Evolutionary conservation across 768 basidiomycete genomes (phyloP), one percentile per base, ranked within the genome.

Genomic region (Amanita pallidorosea): DNA sequence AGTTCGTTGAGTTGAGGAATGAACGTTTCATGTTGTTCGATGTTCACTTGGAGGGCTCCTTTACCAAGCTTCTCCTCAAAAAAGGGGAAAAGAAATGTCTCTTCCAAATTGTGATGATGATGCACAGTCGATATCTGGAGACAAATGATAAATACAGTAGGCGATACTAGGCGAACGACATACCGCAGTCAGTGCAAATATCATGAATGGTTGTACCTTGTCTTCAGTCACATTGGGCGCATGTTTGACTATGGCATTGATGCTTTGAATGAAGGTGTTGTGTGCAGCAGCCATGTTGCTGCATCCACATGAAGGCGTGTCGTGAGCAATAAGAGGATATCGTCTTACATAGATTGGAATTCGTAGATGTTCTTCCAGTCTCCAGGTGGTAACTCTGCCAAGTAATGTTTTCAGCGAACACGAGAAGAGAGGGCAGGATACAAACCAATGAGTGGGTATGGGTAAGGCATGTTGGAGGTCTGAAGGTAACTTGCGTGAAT

Each of bases 271-370:
- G 45, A 65, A 61, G 55, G 55, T 58, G 51, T 65, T 65, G 43
- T 67, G 65, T 0, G 60, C 53, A 6, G 62, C 57, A 23, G 61
- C 53, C 65, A 65, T 67, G 11, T 65, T 57, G 13, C 65, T 67
- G 17, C 13, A 9, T 49, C 40, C 46, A 45, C 34, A 51, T 18
- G 20, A 25, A 9, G 8, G 12, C 9, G 11, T 12, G 12, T 31
- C 25, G 18, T 25, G 7, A 15, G 7, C 43, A 5, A 6, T 17
- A 5, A 17, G 4, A 41, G 5, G 25, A 20, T 15, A 17, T 27
- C 18, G 8, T 35, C 59, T 29, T 52, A 62, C 64, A 65, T 64
- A 7, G 64, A 61, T 34, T 56, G 59, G n/a, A 52, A 56, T 23
- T 67, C 66, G 38, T 63, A 66, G 4, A 53, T 44, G 25, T 65